Conservation (phyloP, 139 green algal genomes). For the Closterium sp. region DNA sequence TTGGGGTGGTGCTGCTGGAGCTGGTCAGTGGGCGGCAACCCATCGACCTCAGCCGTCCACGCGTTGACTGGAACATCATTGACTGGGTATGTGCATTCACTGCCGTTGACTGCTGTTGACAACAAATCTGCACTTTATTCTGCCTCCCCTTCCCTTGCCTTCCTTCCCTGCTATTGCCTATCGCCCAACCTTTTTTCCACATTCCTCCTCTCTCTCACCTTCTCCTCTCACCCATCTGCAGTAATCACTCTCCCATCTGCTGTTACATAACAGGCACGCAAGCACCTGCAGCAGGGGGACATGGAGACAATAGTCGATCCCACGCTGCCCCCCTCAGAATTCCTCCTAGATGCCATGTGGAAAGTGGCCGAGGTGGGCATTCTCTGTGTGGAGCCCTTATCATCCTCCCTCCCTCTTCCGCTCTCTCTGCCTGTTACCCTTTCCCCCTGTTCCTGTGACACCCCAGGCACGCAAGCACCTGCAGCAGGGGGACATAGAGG, state of each 20-base stretch:
- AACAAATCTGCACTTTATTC: background rate
- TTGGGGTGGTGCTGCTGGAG: constrained; percentile 36
- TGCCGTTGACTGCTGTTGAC: background rate
- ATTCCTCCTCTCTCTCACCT: background rate
- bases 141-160: background rate
- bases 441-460: background rate
- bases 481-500: constrained; percentile 29
- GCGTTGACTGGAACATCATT: constrained; percentile 18
- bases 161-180: background rate
- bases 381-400: constrained; percentile 9
- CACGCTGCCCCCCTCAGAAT: constrained; percentile 1
- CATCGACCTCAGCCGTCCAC: constrained; percentile 15
- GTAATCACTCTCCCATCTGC: background rate
- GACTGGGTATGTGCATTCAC: constrained; percentile 28
- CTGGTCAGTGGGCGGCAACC: constrained; percentile 16
- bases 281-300: constrained; percentile 26
- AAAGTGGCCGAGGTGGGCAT: constrained; percentile 31
- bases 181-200: background rate
- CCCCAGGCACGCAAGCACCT: constrained; percentile 15
- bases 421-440: background rate
- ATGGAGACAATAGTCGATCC: constrained; percentile 11
- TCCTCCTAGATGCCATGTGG: constrained; percentile 26
- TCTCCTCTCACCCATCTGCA: background rate
- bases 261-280: background rate
- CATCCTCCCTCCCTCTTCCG: too few species aligned